A percentile compares a stretch with the other conserved stretches of the same genome.
phyloP scores from a whole-genome alignment of 306 rosid species.

The Acacia confusa region DNA sequence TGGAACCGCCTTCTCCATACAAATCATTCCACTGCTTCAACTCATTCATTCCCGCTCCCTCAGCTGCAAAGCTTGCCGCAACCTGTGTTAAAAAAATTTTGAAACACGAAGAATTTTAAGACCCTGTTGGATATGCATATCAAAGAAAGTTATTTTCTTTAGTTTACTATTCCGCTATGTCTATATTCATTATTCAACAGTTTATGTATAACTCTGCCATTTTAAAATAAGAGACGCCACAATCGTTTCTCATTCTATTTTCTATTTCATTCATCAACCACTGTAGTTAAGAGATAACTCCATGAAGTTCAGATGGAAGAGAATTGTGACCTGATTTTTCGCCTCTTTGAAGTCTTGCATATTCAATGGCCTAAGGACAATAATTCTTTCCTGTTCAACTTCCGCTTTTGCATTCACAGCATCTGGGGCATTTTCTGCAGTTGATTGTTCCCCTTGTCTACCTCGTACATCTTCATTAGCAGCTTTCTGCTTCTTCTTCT shows the following conservation, averaged over 20 bases:
- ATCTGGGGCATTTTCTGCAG: slow-evolving; percentile 23
- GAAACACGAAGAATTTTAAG: slow-evolving; percentile 9
- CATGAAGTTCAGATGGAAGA: neutral
- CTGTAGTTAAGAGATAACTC: neutral
- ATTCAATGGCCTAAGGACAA: slow-evolving; percentile 76
- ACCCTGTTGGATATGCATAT: neutral
- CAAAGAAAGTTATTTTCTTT: neutral
- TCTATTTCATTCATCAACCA: neutral
- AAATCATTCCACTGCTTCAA: slow-evolving; percentile 88
- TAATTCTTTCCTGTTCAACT: slow-evolving; percentile 54
- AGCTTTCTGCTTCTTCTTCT: slow-evolving; percentile 70
- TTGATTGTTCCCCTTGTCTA: neutral
- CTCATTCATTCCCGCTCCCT: slow-evolving; percentile 87
- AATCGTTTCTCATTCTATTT: neutral
- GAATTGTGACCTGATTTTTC: slow-evolving; percentile 61
- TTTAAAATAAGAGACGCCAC: neutral
- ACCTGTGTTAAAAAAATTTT: slow-evolving; percentile 47
- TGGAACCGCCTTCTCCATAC: slow-evolving; percentile 92
- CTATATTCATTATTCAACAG: neutral
- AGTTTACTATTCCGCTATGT: neutral
- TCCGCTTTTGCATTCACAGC: slow-evolving; percentile 31
- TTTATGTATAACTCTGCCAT: neutral
- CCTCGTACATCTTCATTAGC: slow-evolving; percentile 28
- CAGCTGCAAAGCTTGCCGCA: slow-evolving; percentile 85
- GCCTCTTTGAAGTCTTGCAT: slow-evolving; percentile 86